phyloP scores from a whole-genome alignment of 2,329 filamentous ascomycete genomes.

The Kalmusia sp. region DNA sequence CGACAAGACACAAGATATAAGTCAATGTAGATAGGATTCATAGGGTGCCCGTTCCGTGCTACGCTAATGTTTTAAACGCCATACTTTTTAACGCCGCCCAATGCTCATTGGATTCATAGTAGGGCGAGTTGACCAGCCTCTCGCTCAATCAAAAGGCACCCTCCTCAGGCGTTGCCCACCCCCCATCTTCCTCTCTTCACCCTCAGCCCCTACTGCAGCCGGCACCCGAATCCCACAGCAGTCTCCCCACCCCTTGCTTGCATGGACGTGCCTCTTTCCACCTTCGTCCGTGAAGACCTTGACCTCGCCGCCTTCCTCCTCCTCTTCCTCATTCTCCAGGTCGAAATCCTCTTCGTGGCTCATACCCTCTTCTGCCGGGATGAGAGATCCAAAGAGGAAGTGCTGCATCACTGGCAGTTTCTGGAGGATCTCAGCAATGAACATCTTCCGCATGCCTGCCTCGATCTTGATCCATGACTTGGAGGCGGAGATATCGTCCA shows the following conservation, averaged over 20 bases:
- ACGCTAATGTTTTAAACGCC: too few relatives aligned
- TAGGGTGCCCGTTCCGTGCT: too few relatives aligned
- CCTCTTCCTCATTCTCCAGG: constrained; percentile 50
- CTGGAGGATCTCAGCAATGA: constrained; percentile 86
- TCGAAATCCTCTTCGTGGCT: constrained; percentile 63
- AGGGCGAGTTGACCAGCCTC: too few relatives aligned
- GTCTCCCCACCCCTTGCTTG: constrained; percentile 79
- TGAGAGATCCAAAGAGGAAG: constrained; percentile 87
- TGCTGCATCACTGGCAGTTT: constrained; percentile 99
- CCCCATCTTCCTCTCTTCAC: constrained; percentile 81
- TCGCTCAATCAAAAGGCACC: constrained; percentile 78
- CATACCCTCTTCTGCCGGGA: constrained; percentile 85
- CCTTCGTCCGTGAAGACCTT: constrained; percentile 68
- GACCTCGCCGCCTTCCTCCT: constrained; percentile 56
- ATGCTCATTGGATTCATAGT: background rate
- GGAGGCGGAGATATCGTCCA: constrained; percentile 93
- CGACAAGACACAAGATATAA: too few relatives aligned
- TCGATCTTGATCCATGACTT: constrained; percentile 93
- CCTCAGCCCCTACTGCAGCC: constrained; percentile 87
- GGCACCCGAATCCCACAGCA: constrained; percentile 98
- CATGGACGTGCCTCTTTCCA: constrained; percentile 74
- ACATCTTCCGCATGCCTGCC: constrained; percentile 96
- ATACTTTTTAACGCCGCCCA: background rate
- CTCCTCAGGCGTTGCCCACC: constrained; percentile 68
- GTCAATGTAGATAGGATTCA: too few relatives aligned